Evolutionary conservation across 148 eudicot genomes (phyloP), one percentile per base, ranked within the genome.

Genomic region (Nepenthes mirabilis): DNA sequence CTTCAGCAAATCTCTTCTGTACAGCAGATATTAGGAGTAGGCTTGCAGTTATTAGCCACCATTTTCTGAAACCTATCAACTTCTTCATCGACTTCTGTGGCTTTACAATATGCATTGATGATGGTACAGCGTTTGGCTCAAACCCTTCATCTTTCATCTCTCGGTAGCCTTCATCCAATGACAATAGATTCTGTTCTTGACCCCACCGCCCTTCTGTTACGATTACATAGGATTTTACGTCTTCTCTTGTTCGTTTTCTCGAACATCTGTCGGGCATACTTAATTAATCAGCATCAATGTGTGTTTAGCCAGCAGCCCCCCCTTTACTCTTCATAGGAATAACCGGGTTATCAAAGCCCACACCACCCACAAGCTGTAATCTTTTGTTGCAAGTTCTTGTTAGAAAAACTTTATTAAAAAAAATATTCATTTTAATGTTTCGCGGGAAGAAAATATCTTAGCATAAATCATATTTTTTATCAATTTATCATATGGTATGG

Each of bases 201-300:
- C 95, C 93, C 87, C 90, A 91, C n/a, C n/a, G n/a, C 1, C 97
- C 97, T 67, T 91, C 95, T 33, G 87, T 57, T 48, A 91, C 37
- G 55, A 87, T 83, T 0, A 84, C 62, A 47, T 87, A 91, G 1
- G 93, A 71, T 66, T 81, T 91, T 56, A 81, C 70, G 66, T 87
- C 74, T 80, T 60, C 68, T 71, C 52, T 79, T 72, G 10, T 74
- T 76, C 97, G 77, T 77, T 75, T 85, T 73, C 79, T 85, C 90
- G 56, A 91, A 85, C 87, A 85, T 78, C 67, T 83, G 59, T 34
- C 85, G 95, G 47, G 95, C 97, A 11, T 58, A 65, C 62, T 75
- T 70, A 11, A 87, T 88, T 43, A 49, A 91, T 81, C 65, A 87
- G 65, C 49, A 70, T 77, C 71, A 91, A 83, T 3, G 97, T 83